These are phyloP conservation scores for Rhizophagus prolifer DNA, from an alignment of 192 early-diverging fungal genomes.

Conservation along the genomic window DNA sequence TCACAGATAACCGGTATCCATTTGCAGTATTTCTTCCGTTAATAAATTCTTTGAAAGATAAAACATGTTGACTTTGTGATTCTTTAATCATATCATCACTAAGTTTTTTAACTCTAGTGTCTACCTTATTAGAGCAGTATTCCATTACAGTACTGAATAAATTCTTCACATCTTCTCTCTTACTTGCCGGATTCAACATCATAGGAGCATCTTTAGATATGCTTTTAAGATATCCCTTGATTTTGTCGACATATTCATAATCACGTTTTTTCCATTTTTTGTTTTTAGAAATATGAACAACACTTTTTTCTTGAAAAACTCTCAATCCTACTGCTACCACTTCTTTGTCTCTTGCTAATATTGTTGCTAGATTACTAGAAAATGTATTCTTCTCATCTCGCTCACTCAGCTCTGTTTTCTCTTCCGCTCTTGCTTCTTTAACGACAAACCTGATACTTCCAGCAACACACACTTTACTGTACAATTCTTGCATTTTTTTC, in stretches of 20 bases:
- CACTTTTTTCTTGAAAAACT: background rate
- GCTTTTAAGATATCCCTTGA: background rate
- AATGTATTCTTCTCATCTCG: background rate
- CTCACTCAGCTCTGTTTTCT: too few relatives aligned
- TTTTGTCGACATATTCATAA: background rate
- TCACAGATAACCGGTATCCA: background rate
- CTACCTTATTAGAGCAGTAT: background rate
- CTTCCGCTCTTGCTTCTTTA: background rate
- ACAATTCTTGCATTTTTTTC: background rate
- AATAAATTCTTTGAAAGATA: background rate
- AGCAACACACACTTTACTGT: background rate
- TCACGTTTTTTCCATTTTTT: background rate
- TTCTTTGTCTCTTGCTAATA: background rate
- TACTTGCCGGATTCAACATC: background rate
- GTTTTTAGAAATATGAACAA: slow-evolving; percentile 6
- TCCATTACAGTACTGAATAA: background rate
- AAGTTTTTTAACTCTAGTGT: background rate
- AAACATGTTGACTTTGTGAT: background rate
- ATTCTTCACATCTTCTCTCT: background rate
- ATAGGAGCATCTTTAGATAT: background rate
- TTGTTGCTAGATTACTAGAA: slow-evolving; percentile 4
- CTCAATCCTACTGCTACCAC: background rate
- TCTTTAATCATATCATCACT: background rate
- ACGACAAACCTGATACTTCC: background rate
- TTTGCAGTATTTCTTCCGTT: too few relatives aligned